phyloP scores from a whole-genome alignment of 23 red algal species.

The Gracilaria caudata region DNA sequence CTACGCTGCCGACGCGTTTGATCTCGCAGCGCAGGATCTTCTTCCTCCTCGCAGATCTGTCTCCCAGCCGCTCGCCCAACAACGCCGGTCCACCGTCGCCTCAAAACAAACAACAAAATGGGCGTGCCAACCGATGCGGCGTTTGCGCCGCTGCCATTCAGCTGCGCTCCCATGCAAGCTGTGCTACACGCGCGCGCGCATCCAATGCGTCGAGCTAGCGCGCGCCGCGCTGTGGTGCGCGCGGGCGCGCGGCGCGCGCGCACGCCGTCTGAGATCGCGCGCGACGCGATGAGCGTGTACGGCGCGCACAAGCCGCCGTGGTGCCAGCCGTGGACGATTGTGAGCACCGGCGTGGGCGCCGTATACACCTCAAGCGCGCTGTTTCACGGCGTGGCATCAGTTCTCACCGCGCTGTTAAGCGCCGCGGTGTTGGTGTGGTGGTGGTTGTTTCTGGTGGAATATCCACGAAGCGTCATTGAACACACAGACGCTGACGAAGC shows the following conservation, averaged over 20 bases:
- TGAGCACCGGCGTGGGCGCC: conserved; percentile 13
- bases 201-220: neutral
- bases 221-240: neutral
- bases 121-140: too few relatives aligned
- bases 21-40: too few relatives aligned
- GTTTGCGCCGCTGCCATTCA: too few relatives aligned
- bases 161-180: neutral
- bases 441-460: conserved; percentile 60
- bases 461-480: conserved; percentile 32
- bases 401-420: neutral
- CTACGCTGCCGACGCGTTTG: too few relatives aligned
- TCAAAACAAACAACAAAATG: too few relatives aligned
- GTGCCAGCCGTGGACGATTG: conserved; percentile 85
- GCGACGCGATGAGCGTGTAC: conserved; percentile 68
- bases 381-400: conserved; percentile 18
- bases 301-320: conserved; percentile 58
- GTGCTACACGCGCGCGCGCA: neutral
- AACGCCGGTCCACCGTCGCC: too few relatives aligned
- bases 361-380: neutral
- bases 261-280: neutral
- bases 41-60: too few relatives aligned
- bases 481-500: neutral
- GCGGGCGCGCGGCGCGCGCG: neutral
- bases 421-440: conserved; percentile 44
- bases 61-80: too few relatives aligned